Evolutionary conservation across 257 asterid genomes (phyloP), one percentile per base, ranked within the genome.

Genomic region (Oldenlandia corymbosa): DNA sequence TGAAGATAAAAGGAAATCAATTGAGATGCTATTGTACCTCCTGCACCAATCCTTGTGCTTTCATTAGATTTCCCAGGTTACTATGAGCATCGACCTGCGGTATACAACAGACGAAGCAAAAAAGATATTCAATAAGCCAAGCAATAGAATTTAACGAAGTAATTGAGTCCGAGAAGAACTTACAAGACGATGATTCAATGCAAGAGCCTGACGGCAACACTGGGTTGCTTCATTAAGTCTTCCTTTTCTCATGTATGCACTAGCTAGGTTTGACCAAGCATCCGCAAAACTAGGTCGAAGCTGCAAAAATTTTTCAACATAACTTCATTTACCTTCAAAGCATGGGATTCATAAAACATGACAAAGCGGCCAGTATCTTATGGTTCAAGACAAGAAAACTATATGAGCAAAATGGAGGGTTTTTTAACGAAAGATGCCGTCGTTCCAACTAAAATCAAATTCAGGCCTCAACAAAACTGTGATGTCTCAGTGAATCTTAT

Each of bases 151-250:
- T 5, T 28, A 28, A 39, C 10, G 32, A 48, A 53, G 26, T 27
- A 43, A 26, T 14, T 39, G 11, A 26, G n/a, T 27, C 16, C 14
- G n/a, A 26, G 62, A 11, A 49, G 30, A 37, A 47, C 32, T 32
- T 90, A 93, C 99, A 95, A 90, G 73, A 47, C 70, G 95, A 31
- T 94, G 94, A 75, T 90, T 90, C 73, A 93, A 57, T 54, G 96
- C 90, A 75, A 93, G 95, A 74, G 99, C 97, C 77, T 93, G 99
- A 54, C 99, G 99, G 76, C 97, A 93, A 79, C 99, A 90, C 74
- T 93, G 91, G n/a, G 89, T 94, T 60, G 99, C 99, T 79, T 93
- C 99, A 67, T 61, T 80, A 60, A 84, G 82, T 82, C 97, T 85
- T 78, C 96, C 96, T 75, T 85, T 90, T 71, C 95, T 82, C 96